phyloP scores from a whole-genome alignment of 1,284 basidiomycete species.

The Pulchroboletus neoregius region DNA sequence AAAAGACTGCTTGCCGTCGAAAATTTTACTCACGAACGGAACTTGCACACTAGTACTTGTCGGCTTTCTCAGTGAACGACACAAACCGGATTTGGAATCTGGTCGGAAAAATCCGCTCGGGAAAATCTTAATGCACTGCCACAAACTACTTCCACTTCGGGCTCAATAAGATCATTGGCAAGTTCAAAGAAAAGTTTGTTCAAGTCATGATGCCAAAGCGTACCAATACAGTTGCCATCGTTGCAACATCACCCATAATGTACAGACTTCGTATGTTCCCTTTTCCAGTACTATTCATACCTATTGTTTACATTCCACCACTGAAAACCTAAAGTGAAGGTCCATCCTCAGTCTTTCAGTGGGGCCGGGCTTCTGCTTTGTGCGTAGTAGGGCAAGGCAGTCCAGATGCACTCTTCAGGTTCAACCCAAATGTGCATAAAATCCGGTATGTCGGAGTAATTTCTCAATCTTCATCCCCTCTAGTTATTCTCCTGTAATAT shows the following conservation, averaged over 20 bases:
- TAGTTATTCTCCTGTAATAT: background rate
- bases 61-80: background rate
- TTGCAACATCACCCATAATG: background rate
- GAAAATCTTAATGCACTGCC: no score
- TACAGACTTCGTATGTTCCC: background rate
- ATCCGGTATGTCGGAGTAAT: background rate
- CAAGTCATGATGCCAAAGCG: constrained; percentile 4
- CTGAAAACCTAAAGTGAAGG: no score
- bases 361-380: background rate
- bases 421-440: background rate
- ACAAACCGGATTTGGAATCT: background rate
- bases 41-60: no score
- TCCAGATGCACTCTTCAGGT: background rate
- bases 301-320: background rate
- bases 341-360: background rate
- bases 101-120: background rate
- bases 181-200: no score
- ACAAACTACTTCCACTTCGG: no score
- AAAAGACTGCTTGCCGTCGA: no score
- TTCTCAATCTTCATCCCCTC: background rate
- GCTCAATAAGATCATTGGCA: no score
- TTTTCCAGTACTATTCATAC: background rate
- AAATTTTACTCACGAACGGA: no score
- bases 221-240: background rate
- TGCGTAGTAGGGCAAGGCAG: background rate